Percentiles rank a stretch among this genome's conserved stretches.
Conservation (phyloP, 805 yeast species). For the Lachancea nothofagi region DNA sequence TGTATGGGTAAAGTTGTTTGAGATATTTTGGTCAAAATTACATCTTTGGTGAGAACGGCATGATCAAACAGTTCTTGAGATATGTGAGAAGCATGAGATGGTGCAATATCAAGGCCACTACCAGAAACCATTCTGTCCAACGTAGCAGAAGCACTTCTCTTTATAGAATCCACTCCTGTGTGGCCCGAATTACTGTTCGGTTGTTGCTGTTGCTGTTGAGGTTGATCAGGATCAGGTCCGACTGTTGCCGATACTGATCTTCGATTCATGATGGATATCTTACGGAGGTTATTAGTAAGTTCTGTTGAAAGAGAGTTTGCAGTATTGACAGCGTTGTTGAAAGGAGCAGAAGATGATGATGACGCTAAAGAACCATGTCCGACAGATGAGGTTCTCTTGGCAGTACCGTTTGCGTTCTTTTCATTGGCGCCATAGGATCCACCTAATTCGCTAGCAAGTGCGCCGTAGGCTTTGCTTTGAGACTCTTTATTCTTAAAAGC, state of each 20-base stretch:
- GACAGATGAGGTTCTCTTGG: not conserved
- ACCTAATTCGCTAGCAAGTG: conserved; percentile 1
- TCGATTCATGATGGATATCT: conserved; percentile 21
- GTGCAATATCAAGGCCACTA: conserved; percentile 11
- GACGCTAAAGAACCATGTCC: conserved; percentile 5
- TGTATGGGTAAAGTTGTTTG: conserved; percentile 33
- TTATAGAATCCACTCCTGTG: conserved; percentile 5
- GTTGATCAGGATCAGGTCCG: conserved; percentile 8
- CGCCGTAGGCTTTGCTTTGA: conserved; percentile 4
- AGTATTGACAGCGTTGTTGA: conserved; percentile 1
- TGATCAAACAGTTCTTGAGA: conserved; percentile 10
- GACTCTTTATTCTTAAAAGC: not conserved
- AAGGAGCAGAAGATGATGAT: conserved; percentile 4
- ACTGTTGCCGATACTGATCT: conserved; percentile 17
- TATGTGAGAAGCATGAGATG: conserved; percentile 17
- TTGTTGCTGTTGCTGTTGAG: not conserved
- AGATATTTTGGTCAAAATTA: conserved; percentile 60
- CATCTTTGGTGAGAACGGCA: conserved; percentile 53
- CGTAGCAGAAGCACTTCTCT: conserved; percentile 28
- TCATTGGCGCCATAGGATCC: not conserved
- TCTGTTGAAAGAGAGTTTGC: conserved; percentile 4
- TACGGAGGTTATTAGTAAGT: conserved; percentile 15
- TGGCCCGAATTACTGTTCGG: conserved; percentile 24
- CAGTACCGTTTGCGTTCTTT: not conserved
- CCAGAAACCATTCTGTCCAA: conserved; percentile 25